A percentile compares a stretch with the other conserved stretches of the same genome.
phyloP scores from a whole-genome alignment of 805 yeast genomes.

The Kregervanrija delftensis region DNA sequence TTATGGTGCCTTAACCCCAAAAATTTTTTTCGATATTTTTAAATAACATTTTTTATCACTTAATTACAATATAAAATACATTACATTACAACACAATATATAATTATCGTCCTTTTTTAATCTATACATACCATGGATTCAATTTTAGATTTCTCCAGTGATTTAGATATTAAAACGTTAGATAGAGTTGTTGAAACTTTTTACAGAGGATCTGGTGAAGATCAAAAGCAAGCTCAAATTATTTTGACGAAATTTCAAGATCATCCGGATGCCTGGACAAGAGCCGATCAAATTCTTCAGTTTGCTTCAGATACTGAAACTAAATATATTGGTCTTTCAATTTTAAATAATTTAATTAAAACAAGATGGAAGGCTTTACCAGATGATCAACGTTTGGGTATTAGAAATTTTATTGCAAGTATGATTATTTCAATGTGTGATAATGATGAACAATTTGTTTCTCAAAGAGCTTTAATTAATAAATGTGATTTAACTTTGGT shows the following conservation, averaged over 20 bases:
- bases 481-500: slow-evolving; percentile 93
- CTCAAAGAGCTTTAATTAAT: slow-evolving; percentile 77
- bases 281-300: slow-evolving; percentile 84
- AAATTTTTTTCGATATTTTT: too few species aligned
- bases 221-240: slow-evolving; percentile 65
- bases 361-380: slow-evolving; percentile 94
- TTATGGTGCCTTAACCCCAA: too few species aligned
- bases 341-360: slow-evolving; percentile 82
- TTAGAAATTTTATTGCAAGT: slow-evolving; percentile 86
- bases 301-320: slow-evolving; percentile 74
- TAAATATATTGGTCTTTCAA: slow-evolving; percentile 85
- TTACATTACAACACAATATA: too few species aligned
- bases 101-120: not conserved
- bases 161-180: slow-evolving; percentile 69
- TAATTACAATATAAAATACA: too few species aligned
- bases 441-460: slow-evolving; percentile 62
- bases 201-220: slow-evolving; percentile 72
- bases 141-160: slow-evolving; percentile 79
- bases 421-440: slow-evolving; percentile 92
- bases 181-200: slow-evolving; percentile 84
- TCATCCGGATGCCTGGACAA: slow-evolving; percentile 92
- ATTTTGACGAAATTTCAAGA: slow-evolving; percentile 80
- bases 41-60: too few species aligned
- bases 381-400: slow-evolving; percentile 82
- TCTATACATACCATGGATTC: slow-evolving; percentile 55